These are phyloP conservation scores for Hymenoscyphus infarciens DNA, from an alignment of 2,329 filamentous ascomycete species.

Conservation along the genomic window DNA sequence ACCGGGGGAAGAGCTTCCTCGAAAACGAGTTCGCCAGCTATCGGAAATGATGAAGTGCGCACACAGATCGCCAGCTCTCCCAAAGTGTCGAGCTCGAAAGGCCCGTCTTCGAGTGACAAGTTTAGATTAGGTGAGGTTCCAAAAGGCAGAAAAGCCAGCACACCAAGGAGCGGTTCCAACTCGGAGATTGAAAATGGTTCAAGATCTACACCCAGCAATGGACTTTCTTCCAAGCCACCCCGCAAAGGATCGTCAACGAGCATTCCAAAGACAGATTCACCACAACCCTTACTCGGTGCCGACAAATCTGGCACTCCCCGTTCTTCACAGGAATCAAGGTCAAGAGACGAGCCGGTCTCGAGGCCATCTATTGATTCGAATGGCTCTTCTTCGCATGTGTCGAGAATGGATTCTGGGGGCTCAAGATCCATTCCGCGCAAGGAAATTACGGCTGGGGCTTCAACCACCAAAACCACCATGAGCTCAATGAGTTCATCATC, in stretches of 20 bases:
- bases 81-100: slow-evolving; percentile 27
- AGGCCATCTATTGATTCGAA: slow-evolving; percentile 38
- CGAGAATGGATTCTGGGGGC: slow-evolving; percentile 58
- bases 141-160: slow-evolving; percentile 54
- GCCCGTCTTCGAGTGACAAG: slow-evolving; percentile 46
- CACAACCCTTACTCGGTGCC: slow-evolving; percentile 26
- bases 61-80: slow-evolving; percentile 32
- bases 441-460: slow-evolving; percentile 45
- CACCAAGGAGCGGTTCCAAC: slow-evolving; percentile 35
- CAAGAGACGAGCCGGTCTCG: slow-evolving; percentile 51
- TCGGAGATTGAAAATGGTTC: slow-evolving; percentile 37
- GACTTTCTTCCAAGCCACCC: slow-evolving; percentile 21
- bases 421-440: slow-evolving; percentile 54
- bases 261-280: slow-evolving; percentile 26
- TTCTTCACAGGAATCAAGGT: slow-evolving; percentile 56
- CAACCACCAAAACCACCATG: slow-evolving; percentile 23
- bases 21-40: slow-evolving; percentile 26
- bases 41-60: slow-evolving; percentile 29
- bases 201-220: slow-evolving; percentile 37
- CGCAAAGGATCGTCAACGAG: slow-evolving; percentile 25
- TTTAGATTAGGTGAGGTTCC: slow-evolving; percentile 82
- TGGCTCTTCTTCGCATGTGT: slow-evolving; percentile 38
- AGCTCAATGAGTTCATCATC: slow-evolving; percentile 31
- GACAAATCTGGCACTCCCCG: slow-evolving; percentile 45
- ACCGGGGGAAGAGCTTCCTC: slow-evolving; percentile 22